Evolutionary conservation across 768 basidiomycete species (phyloP), one percentile per base, ranked within the genome.

Genomic region (Tulasnella sp.): DNA sequence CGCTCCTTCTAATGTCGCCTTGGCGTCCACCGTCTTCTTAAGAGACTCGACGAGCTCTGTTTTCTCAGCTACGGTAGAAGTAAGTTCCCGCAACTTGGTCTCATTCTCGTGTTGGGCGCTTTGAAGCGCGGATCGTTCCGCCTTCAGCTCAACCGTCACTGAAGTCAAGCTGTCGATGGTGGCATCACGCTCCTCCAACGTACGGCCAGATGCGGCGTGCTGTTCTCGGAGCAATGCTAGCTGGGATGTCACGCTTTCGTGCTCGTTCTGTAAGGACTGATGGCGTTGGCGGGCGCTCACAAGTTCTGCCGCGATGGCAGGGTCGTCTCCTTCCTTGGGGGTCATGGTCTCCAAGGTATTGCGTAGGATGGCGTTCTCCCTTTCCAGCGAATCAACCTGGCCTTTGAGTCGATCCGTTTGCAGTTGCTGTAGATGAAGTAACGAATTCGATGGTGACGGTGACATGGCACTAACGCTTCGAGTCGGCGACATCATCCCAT

Each of bases 281-380:
- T 23, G 9, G n/a, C 41, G 53, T 21, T 55, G 30, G 41, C 21
- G 51, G 7, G 34, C 53, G 53, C 42, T 41, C 4, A 30, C 42
- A 15, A 73, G 75, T 61, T 81, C 81, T 24, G 59, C 51, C 4
- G 64, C 21, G 21, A 41, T 43, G 26, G 56, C 48, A 11, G 51
- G 63, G 9, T 47, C 51, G 13, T 52, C 56, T 15, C 62, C 53
- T 51, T 45, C 43, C 61, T 64, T 68, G 34, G 67, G 64, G 13
- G 63, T 60, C n/a, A 69, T 64, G 2, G 61, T 61, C 26, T 65
- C 62, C 38, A 54, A 52, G n/a, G 27, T 64, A 61, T 29, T 58
- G 23, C 69, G 78, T 27, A 91, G 72, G 21, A 82, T 78, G 51
- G 75, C 74, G 61, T 84, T 87, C 68, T 91, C 88, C 58, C 80